Evolutionary conservation across 352 stramenopile genomes (phyloP), one percentile per base, ranked within the genome.

Genomic region (Phytophthora palmivora): DNA sequence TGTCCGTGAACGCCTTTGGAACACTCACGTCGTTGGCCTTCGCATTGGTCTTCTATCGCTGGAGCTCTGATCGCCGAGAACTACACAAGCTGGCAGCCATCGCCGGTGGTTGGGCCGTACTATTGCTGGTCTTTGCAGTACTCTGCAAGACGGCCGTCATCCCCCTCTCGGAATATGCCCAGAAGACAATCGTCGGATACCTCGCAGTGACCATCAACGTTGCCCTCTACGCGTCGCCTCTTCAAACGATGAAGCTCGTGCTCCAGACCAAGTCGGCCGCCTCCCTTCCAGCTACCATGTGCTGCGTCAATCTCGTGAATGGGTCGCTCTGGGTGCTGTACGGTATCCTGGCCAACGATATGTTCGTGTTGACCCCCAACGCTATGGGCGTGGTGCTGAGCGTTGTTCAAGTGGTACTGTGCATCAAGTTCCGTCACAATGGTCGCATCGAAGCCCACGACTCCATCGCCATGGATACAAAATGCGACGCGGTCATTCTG

Each of bases 291-390:
- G 57, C 63, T 50, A 56, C 60, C 1, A 60, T 74, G 46, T 73
- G 58, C 63, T 54, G 67, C 32, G 63, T 72, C 1, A 72, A 67
- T 15, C 42, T 73, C n/a, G 60, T 63, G 11, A 68, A 68, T 42
- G 64, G 57, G 6, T 61, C 60, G 19, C 37, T 78, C 16, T 78
- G 64, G 69, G 38, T 66, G 2, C 19, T 69, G 3, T 64, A 67
- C 49, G 57, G 58, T 12, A 52, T 70, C 24, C 41, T 73, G 21
- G 50, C 63, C 53, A 38, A 64, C 49, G 63, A 76, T 28, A 68
- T 76, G 48, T 73, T 76, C 58, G 59, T 76, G 34, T 44, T 76
- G 30, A 67, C 38, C 2, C 64, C 68, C 4, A 80, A 84, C 48
- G 59, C 60, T 6, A 32, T 74, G 37, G 61, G 63, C 8, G 44